Evolutionary conservation across 2,329 filamentous ascomycete genomes (phyloP), one percentile per base, ranked within the genome.

Genomic region (Talaromyces sp.): DNA sequence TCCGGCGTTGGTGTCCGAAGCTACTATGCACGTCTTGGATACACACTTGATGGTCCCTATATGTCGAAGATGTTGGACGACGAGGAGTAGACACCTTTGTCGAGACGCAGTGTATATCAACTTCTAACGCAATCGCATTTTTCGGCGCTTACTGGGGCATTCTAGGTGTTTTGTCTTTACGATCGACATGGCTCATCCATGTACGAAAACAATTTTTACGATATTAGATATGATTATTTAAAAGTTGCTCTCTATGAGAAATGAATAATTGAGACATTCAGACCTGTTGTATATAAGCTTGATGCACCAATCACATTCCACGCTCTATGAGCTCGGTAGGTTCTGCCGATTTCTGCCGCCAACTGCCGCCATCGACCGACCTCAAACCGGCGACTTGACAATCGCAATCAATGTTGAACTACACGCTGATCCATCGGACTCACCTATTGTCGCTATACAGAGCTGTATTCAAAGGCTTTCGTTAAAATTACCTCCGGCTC

Each of bases 1-100:
- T 97, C 93, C n/a, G 95, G 95, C 35, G 93, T 99, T 8, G 95
- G 95, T 13, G 96, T 98, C 19, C 85, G 95, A 73, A 96, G 92
- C 74, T 99, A 99, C 76, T 99, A 99, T 76, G 89, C 87, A 68
- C 94, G 93, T 77, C 84, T 99, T 37, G 95, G 95, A 1, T 99
- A 97, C 80, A 92, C 87, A 83, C 83, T 99, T 35, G 95, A 99
- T 76, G 95, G 95, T 10, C 92, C 91, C 11, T 97, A 96, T 69
- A 92, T 83, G 82, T 83, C 81, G 67, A 83, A 83, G 72, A 80
- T 77, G 76, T 70, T 83, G 58, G 76, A 78, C 27, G 76, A 79
- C 37, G 64, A 66, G 10, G 60, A 66, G 39, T 60, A 56, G 33
- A 63, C 4, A 37, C 3, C n/a, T 37, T 24, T 56, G 52, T 35